Conservation (phyloP, 2,329 filamentous ascomycete species). For the Zymoseptoria crescenta region DNA sequence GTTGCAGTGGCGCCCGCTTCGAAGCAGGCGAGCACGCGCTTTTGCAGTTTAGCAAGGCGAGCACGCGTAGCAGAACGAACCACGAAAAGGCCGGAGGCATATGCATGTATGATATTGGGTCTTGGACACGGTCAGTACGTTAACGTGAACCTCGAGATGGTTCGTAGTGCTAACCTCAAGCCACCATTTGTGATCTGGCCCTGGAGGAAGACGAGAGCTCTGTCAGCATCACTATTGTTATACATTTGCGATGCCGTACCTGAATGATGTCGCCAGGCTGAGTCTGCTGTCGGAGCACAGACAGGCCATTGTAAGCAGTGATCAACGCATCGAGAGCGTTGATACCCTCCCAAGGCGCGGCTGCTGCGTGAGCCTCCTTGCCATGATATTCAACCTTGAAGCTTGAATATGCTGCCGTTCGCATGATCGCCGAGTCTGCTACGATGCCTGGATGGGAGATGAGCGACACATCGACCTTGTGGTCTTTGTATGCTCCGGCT, state of each 20-base stretch:
- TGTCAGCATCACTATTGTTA: no score
- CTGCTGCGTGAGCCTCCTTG: constrained; percentile 32
- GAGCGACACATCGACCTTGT: constrained; percentile 30
- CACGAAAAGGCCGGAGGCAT: constrained; percentile 32
- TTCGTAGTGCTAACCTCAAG: not conserved
- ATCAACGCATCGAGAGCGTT: constrained; percentile 31
- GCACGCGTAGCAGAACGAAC: constrained; percentile 28
- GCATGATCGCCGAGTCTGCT: constrained; percentile 41
- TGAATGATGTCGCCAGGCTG: constrained; percentile 35
- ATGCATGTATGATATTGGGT: constrained; percentile 36
- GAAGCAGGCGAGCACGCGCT: constrained; percentile 36
- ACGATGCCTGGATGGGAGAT: constrained; percentile 31
- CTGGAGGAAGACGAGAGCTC: no score
- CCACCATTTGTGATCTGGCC: not conserved
- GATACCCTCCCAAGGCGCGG: constrained; percentile 24
- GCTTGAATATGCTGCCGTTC: constrained; percentile 45
- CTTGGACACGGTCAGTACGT: constrained; percentile 6
- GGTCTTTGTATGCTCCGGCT: constrained; percentile 36
- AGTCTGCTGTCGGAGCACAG: constrained; percentile 34
- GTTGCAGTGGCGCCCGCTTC: constrained; percentile 39
- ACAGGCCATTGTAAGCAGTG: constrained; percentile 28
- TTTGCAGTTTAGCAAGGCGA: constrained; percentile 26
- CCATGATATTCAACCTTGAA: constrained; percentile 46
- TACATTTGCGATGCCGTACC: not conserved
- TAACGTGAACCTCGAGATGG: not conserved